These are phyloP conservation scores for Gossypium arboreum DNA, from an alignment of 345 rosid species.

Conservation along the genomic window DNA sequence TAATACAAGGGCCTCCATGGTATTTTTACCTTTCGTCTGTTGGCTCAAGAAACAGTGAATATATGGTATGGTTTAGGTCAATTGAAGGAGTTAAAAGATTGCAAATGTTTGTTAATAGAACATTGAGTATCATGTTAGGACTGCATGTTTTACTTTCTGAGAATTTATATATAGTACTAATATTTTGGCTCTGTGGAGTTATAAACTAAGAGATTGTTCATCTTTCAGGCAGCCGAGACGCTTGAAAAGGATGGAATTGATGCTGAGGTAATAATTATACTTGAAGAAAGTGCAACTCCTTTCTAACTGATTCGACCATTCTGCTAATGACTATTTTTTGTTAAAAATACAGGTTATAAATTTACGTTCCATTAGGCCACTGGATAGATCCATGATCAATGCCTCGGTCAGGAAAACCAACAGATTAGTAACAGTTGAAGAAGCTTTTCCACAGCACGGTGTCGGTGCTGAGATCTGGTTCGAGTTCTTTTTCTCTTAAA, in stretches of 20 bases:
- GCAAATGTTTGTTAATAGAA: too few relatives aligned
- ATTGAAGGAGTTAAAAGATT: not conserved
- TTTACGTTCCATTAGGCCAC: constrained; percentile 82
- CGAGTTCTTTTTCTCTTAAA: constrained; percentile 8
- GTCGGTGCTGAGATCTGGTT: constrained; percentile 84
- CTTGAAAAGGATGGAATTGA: constrained; percentile 85
- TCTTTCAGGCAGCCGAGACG: constrained; percentile 68
- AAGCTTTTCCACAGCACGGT: constrained; percentile 94
- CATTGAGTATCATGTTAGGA: not conserved
- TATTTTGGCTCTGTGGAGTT: not conserved
- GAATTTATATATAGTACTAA: not conserved
- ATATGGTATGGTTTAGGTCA: not conserved
- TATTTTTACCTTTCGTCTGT: too few relatives aligned
- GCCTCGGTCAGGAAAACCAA: constrained; percentile 91
- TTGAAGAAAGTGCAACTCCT: not conserved
- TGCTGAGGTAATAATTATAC: constrained; percentile 56
- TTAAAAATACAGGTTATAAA: constrained; percentile 59
- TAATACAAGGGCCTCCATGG: too few relatives aligned
- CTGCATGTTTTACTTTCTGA: not conserved
- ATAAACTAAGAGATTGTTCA: constrained; percentile 3
- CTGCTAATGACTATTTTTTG: not conserved
- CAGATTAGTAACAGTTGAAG: constrained; percentile 92
- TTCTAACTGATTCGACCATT: not conserved
- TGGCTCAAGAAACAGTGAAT: not conserved
- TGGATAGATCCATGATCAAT: constrained; percentile 77